Conservation (phyloP, 495 filamentous ascomycete genomes). For the Aspergillus ostianus region DNA sequence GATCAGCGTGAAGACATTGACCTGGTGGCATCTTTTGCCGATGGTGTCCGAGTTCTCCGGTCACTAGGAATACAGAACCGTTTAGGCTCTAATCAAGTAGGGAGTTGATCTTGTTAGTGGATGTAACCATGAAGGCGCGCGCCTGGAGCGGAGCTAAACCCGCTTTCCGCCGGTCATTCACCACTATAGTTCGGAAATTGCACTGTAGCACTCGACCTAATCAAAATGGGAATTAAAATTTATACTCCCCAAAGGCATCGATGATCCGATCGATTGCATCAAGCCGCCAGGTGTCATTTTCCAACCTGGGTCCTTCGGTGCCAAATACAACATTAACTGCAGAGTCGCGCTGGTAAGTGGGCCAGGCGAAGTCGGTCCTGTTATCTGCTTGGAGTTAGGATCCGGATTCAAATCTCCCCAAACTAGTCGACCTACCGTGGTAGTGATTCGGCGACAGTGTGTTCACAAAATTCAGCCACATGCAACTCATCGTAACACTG, state of each 20-base stretch:
- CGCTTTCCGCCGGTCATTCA: not conserved
- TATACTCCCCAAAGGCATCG: slow-evolving; percentile 3
- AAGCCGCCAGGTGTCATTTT: slow-evolving; percentile 1
- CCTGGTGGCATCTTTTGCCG: not conserved
- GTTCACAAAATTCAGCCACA: slow-evolving; percentile 46
- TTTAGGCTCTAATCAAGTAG: no score
- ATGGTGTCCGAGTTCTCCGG: no score
- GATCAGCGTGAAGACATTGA: not conserved
- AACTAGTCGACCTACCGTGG: not conserved
- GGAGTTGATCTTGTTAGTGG: no score
- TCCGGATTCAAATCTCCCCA: no score
- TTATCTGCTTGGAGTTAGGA: not conserved
- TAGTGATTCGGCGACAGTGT: slow-evolving; percentile 35
- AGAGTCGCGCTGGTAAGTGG: not conserved
- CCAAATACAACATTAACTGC: slow-evolving; percentile 1
- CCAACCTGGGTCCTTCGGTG: not conserved
- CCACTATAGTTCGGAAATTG: not conserved
- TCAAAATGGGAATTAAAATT: not conserved
- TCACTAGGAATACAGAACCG: no score
- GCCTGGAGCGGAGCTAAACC: no score
- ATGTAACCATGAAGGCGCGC: no score
- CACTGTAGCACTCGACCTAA: not conserved
- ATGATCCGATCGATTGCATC: not conserved
- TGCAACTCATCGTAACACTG: slow-evolving; percentile 39
- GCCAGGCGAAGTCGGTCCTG: not conserved